Percentiles rank a stretch among this genome's conserved stretches.
These are phyloP conservation scores for Tulasnella sp. DNA, from an alignment of 768 basidiomycete genomes.

Conservation along the genomic window DNA sequence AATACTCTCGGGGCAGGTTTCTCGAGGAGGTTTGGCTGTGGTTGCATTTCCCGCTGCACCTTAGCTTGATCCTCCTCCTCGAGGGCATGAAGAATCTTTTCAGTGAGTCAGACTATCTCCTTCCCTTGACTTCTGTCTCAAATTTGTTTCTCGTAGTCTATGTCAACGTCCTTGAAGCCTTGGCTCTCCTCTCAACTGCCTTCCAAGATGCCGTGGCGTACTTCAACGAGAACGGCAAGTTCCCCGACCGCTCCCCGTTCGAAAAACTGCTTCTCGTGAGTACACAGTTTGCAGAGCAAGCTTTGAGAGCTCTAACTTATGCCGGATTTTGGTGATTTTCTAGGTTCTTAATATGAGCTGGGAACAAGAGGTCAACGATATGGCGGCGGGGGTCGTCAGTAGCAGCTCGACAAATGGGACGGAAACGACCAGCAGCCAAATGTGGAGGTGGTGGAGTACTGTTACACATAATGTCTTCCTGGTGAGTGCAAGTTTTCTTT, in stretches of 20 bases:
- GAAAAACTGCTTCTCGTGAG: neutral
- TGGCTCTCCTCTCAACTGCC: neutral
- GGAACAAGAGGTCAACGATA: slow-evolving; percentile 5
- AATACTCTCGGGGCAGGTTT: neutral
- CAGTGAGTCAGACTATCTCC: neutral
- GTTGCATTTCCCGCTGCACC: slow-evolving; percentile 23
- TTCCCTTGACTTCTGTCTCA: neutral
- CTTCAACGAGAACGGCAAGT: neutral
- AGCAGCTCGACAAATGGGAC: neutral
- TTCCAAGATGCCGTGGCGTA: neutral
- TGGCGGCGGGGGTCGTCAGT: neutral
- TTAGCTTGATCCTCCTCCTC: slow-evolving; percentile 11
- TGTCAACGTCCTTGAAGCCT: neutral
- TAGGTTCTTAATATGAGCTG: neutral
- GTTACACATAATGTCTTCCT: neutral
- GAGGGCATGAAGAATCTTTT: slow-evolving; percentile 14
- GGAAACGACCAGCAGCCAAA: neutral
- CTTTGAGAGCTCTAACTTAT: neutral
- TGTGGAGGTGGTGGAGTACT: slow-evolving; percentile 7
- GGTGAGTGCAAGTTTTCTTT: neutral
- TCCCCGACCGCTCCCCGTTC: neutral
- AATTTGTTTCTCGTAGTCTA: neutral
- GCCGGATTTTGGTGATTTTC: no score
- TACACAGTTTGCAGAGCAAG: neutral
- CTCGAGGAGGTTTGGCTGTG: slow-evolving; percentile 14